Conservation (phyloP, 257 asterid species). For the Gynochthodes officinalis region DNA sequence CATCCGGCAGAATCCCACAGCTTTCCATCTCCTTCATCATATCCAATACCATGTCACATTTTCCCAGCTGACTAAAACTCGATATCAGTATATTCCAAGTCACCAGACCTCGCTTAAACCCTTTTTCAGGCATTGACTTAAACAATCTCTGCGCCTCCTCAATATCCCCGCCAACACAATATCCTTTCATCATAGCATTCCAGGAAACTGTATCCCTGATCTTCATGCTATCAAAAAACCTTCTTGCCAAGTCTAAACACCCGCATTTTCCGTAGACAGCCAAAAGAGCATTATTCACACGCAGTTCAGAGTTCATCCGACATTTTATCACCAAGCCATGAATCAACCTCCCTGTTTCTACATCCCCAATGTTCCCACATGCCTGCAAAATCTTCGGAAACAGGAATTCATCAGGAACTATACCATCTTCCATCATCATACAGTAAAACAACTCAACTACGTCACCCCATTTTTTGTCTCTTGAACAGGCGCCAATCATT, state of each 20-base stretch:
- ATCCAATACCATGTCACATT: constrained; percentile 51
- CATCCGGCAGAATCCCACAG: constrained; percentile 54
- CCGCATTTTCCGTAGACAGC: constrained; percentile 73
- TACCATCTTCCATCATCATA: constrained; percentile 55
- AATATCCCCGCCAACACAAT: constrained; percentile 48
- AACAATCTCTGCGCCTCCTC: constrained; percentile 48
- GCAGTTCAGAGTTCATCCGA: constrained; percentile 41
- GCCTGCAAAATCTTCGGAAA: constrained; percentile 77
- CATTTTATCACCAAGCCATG: constrained; percentile 50
- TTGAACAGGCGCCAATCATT: constrained; percentile 70
- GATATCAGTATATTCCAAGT: constrained; percentile 73
- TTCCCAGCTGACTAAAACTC: constrained; percentile 55
- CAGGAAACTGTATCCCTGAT: constrained; percentile 62
- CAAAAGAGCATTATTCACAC: constrained; percentile 62
- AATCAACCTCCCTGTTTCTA: constrained; percentile 59
- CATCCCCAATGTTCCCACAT: constrained; percentile 57
- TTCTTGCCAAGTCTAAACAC: constrained; percentile 45
- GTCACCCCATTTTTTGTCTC: constrained; percentile 63
- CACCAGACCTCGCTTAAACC: constrained; percentile 53
- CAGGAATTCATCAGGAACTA: constrained; percentile 59
- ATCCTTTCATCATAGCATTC: constrained; percentile 70
- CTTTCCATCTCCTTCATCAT: constrained; percentile 64
- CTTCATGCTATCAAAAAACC: constrained; percentile 46
- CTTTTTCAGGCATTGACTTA: constrained; percentile 45
- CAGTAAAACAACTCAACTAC: constrained; percentile 56